phyloP scores from a whole-genome alignment of 148 eudicot species.

The Rhododendron molle region DNA sequence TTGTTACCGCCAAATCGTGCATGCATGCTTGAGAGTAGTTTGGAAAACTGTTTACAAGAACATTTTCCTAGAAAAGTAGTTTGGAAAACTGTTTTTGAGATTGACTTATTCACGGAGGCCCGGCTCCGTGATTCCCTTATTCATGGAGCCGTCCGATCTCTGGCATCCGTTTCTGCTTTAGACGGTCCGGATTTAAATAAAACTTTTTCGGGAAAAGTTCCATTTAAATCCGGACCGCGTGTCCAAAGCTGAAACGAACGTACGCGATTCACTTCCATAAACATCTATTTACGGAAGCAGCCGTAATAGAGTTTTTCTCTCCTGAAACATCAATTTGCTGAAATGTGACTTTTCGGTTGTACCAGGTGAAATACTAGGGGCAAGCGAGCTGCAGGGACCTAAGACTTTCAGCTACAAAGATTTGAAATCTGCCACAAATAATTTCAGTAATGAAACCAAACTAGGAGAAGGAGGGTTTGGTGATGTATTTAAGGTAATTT shows the following conservation, averaged over 20 bases:
- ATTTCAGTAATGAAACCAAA: slow-evolving; percentile 35
- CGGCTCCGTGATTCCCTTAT: too few species aligned
- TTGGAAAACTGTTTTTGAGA: neutral
- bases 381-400: slow-evolving; percentile 46
- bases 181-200: too few species aligned
- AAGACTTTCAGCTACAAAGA: slow-evolving; percentile 32
- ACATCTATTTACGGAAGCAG: too few species aligned
- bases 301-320: neutral
- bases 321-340: neutral
- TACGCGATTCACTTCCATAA: too few species aligned
- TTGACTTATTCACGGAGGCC: too few species aligned
- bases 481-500: slow-evolving; percentile 34
- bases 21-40: neutral
- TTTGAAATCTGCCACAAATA: slow-evolving; percentile 37
- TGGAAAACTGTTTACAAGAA: neutral
- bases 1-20: neutral
- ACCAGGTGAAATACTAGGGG: slow-evolving; percentile 36
- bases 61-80: neutral
- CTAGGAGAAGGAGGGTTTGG: slow-evolving; percentile 50
- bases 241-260: too few species aligned
- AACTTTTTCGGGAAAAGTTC: too few species aligned
- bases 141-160: too few species aligned
- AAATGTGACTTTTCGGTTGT: neutral
- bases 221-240: too few species aligned
- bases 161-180: too few species aligned